These are phyloP conservation scores for Auricularia auricula-judae DNA, from an alignment of 768 basidiomycete genomes.

Conservation along the genomic window DNA sequence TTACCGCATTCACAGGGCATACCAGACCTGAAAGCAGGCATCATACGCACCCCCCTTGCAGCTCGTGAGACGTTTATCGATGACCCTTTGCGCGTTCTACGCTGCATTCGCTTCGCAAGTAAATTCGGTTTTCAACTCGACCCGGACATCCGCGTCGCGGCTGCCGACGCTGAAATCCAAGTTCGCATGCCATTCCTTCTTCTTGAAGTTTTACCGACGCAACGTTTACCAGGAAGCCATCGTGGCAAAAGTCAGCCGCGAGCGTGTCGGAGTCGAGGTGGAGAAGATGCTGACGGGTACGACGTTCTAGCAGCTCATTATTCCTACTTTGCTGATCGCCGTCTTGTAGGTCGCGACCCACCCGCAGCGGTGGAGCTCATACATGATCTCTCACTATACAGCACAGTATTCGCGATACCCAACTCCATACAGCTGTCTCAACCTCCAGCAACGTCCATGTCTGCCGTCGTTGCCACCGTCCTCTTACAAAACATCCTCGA, in stretches of 20 bases:
- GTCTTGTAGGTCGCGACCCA: conserved; percentile 55
- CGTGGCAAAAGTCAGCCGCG: conserved; percentile 72
- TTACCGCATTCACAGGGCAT: conserved; percentile 47
- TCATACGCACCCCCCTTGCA: conserved; percentile 81
- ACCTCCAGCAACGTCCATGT: conserved; percentile 42
- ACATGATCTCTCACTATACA: conserved; percentile 56
- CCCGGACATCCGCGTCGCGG: conserved; percentile 51
- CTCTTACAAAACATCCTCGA: conserved; percentile 10
- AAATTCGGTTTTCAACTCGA: conserved; percentile 78
- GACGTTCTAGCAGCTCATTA: conserved; percentile 4
- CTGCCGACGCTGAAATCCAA: conserved; percentile 51
- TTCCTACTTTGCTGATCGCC: background rate
- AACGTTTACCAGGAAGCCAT: conserved; percentile 41
- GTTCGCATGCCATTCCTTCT: conserved; percentile 22
- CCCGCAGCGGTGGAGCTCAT: conserved; percentile 67
- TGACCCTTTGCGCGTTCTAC: conserved; percentile 86
- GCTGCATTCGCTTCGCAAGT: conserved; percentile 86
- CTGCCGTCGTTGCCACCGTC: conserved; percentile 13
- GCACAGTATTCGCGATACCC: conserved; percentile 52
- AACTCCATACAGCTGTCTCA: conserved; percentile 37
- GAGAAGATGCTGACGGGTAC: conserved; percentile 88
- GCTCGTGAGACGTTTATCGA: conserved; percentile 85
- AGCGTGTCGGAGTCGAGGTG: conserved; percentile 85
- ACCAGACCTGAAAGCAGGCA: conserved; percentile 64
- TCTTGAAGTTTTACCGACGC: background rate